These are phyloP conservation scores for Suillus americanus DNA, from an alignment of 768 basidiomycete species.

Conservation along the genomic window DNA sequence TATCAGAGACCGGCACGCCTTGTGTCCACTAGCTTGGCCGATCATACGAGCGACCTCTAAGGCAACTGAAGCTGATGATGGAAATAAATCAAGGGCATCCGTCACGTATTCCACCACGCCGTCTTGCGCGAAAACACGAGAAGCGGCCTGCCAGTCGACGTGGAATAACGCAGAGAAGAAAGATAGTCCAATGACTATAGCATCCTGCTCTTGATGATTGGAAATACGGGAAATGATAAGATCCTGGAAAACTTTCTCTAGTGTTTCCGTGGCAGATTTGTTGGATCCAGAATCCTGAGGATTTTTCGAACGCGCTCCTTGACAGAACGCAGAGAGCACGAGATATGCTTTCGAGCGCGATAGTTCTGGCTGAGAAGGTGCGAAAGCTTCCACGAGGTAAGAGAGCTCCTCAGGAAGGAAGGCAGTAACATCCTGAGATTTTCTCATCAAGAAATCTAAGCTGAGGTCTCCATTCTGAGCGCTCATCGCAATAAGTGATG, in stretches of 20 bases:
- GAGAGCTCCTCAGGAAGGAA: slow-evolving; percentile 57
- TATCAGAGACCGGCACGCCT: slow-evolving; percentile 63
- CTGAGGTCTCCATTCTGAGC: neutral
- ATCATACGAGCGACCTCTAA: slow-evolving; percentile 71
- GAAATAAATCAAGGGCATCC: slow-evolving; percentile 69
- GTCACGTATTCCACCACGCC: slow-evolving; percentile 62
- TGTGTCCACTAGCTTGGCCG: slow-evolving; percentile 75
- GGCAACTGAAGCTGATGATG: slow-evolving; percentile 47
- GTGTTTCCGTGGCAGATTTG: slow-evolving; percentile 45
- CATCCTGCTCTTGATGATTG: slow-evolving; percentile 52
- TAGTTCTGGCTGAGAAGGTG: slow-evolving; percentile 42
- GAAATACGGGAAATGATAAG: slow-evolving; percentile 48
- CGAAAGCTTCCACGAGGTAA: slow-evolving; percentile 51
- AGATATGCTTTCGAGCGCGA: slow-evolving; percentile 71
- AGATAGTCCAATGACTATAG: slow-evolving; percentile 52
- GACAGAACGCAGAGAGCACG: slow-evolving; percentile 66
- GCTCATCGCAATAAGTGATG: neutral
- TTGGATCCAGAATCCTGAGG: slow-evolving; percentile 36
- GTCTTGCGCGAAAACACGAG: slow-evolving; percentile 62
- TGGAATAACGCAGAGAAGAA: slow-evolving; percentile 83
- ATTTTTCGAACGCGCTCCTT: slow-evolving; percentile 47
- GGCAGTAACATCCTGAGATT: slow-evolving; percentile 32
- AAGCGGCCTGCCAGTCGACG: slow-evolving; percentile 70
- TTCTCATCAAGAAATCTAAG: slow-evolving; percentile 33
- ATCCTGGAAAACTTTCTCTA: slow-evolving; percentile 53